A percentile compares a stretch with the other conserved stretches of the same genome.
These are phyloP conservation scores for Puccinia coronata DNA, from an alignment of 1,284 basidiomycete species.

Conservation along the genomic window DNA sequence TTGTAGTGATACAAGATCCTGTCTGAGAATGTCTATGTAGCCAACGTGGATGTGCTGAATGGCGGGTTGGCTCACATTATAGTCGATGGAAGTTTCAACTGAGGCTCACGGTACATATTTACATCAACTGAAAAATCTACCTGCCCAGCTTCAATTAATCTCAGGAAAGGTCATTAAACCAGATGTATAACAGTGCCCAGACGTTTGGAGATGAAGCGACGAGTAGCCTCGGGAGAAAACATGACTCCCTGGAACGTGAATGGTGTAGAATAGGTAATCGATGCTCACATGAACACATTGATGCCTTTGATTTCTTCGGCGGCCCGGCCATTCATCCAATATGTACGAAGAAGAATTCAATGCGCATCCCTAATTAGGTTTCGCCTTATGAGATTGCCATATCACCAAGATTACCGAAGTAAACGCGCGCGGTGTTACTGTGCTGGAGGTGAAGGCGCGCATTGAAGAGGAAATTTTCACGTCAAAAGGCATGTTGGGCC, in stretches of 20 bases:
- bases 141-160: background rate
- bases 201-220: background rate
- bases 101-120: background rate
- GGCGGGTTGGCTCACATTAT: background rate
- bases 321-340: background rate
- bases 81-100: no score
- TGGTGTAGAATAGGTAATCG: background rate
- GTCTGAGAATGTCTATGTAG: background rate
- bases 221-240: background rate
- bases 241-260: background rate
- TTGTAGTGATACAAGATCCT: background rate
- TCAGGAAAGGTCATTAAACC: background rate
- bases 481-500: no score
- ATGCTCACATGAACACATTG: no score
- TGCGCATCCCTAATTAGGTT: background rate
- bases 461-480: no score
- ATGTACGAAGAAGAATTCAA: background rate
- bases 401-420: no score
- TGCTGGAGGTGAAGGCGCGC: no score
- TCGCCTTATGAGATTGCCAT: no score
- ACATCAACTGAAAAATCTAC: background rate
- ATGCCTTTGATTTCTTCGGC: background rate
- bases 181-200: background rate
- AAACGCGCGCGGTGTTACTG: no score
- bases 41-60: background rate